phyloP scores from a whole-genome alignment of 164 flowering plant species.

The Sextonia rubra region DNA sequence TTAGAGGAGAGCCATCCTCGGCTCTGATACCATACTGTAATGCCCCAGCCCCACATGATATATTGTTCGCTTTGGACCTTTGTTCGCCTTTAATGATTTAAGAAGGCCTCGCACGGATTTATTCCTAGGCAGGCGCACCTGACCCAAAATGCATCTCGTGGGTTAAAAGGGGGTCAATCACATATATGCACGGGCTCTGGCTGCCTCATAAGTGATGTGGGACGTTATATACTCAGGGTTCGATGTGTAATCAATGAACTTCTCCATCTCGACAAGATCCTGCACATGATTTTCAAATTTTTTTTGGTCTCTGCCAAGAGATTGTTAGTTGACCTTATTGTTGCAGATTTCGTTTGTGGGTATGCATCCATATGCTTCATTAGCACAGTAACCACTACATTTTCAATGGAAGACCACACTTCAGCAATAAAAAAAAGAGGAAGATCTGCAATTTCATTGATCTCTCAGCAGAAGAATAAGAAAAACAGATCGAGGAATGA shows the following conservation, averaged over 20 bases:
- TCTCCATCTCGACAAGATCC: slow-evolving; percentile 37
- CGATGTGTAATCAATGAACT: slow-evolving; percentile 32
- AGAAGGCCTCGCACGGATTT: too few relatives aligned
- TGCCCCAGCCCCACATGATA: too few relatives aligned
- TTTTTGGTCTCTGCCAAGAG: slow-evolving; percentile 17
- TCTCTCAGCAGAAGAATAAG: slow-evolving; percentile 13
- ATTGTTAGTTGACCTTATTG: slow-evolving; percentile 17
- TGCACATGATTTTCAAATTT: slow-evolving; percentile 9
- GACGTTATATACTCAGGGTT: slow-evolving; percentile 19
- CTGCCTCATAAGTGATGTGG: too few relatives aligned
- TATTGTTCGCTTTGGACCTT: too few relatives aligned
- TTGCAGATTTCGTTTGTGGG: slow-evolving; percentile 17
- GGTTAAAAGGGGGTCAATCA: too few relatives aligned
- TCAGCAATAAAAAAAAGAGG: slow-evolving; percentile 18
- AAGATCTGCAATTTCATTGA: slow-evolving; percentile 6
- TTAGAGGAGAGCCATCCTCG: too few relatives aligned
- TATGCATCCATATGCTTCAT: slow-evolving; percentile 20
- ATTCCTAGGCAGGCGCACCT: too few relatives aligned
- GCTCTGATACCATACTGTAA: too few relatives aligned
- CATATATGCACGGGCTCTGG: too few relatives aligned
- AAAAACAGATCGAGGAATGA: slow-evolving; percentile 28
- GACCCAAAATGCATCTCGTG: too few relatives aligned
- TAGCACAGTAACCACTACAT: slow-evolving; percentile 19
- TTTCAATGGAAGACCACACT: slow-evolving; percentile 12
- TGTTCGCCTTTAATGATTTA: too few relatives aligned